Evolutionary conservation across 2,329 filamentous ascomycete genomes (phyloP), one percentile per base, ranked within the genome.

Genomic region (Pseudopyrenochaeta lycopersici): DNA sequence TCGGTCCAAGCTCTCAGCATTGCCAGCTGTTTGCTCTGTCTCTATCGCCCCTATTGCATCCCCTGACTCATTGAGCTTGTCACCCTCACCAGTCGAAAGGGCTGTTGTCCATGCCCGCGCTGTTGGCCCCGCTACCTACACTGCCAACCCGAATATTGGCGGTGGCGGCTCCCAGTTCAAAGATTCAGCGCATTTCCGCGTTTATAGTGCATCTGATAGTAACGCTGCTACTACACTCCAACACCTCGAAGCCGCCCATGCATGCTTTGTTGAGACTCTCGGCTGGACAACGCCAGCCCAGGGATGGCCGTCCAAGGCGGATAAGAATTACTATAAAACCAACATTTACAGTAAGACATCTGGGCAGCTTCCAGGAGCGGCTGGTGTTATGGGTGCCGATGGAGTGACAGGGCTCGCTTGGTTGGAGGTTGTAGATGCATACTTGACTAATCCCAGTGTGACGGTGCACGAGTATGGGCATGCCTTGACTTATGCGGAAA

Each of bases 401-500:
- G 48, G 42, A 2, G 50, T 56, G 7, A 67, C 74, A 0, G 81
- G 81, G 1, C 67, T 80, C 44, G 73, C 73, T 12, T 83, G 70
- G 55, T 64, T 82, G 20, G 76, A 81, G 47, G 79, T 83, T 2
- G 70, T 78, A 2, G 62, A 73, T 17, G 50, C 66, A 12, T 80
- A 76, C 49, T 70, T 82, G 32, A 67, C 72, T 1, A 65, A 63
- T 0, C 76, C 79, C 0, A 66, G 64, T 1, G 74, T 82, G 12
- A 78, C 77, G 0, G 77, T 82, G 2, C 81, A 83, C 52, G 81
- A 82, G 60, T 83, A 74, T 43, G 81, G 80, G 0, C 81, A 83
- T 54, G 79, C 71, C 0, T 61, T 83, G 50, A 80, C 80, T 10
- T 81, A 81, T 46, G 73, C 78, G 17, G 60, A 62, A 42, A 52